A percentile compares a stretch with the other conserved stretches of the same genome.
Conservation (phyloP, 306 rosid species). For the Cicer arietinum region DNA sequence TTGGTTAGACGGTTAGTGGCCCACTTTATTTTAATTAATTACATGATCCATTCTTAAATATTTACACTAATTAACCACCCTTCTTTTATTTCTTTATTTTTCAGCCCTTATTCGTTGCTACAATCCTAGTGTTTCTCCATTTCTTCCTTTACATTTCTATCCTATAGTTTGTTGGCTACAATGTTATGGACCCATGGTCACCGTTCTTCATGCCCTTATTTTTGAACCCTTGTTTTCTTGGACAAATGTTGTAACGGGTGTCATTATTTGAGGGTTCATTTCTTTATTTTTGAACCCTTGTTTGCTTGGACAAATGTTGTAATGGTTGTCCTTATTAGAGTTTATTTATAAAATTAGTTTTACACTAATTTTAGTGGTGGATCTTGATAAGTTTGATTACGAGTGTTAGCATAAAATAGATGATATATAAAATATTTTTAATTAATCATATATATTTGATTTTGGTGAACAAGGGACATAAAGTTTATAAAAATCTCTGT, state of each 20-base stretch:
- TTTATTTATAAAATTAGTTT: too few relatives aligned
- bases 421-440: too few relatives aligned
- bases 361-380: too few relatives aligned
- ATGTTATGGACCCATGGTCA: neutral
- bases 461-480: too few relatives aligned
- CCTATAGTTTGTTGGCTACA: conserved; percentile 18
- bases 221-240: conserved; percentile 6
- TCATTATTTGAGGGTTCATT: neutral
- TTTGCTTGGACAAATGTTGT: neutral
- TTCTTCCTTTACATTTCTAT: conserved; percentile 14
- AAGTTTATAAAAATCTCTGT: too few relatives aligned
- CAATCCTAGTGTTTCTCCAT: conserved; percentile 19
- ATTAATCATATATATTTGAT: too few relatives aligned
- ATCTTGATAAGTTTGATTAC: too few relatives aligned
- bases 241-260: neutral
- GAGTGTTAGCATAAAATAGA: too few relatives aligned
- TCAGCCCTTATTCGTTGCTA: conserved; percentile 37
- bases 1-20: conserved; percentile 57
- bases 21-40: conserved; percentile 45
- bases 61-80: conserved; percentile 32
- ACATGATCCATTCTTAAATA: conserved; percentile 42
- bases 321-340: too few relatives aligned
- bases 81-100: conserved; percentile 29
- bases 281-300: conserved; percentile 10
- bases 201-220: neutral